Conservation (phyloP, 208 protist genomes). For the Trichomonas gallinae region DNA sequence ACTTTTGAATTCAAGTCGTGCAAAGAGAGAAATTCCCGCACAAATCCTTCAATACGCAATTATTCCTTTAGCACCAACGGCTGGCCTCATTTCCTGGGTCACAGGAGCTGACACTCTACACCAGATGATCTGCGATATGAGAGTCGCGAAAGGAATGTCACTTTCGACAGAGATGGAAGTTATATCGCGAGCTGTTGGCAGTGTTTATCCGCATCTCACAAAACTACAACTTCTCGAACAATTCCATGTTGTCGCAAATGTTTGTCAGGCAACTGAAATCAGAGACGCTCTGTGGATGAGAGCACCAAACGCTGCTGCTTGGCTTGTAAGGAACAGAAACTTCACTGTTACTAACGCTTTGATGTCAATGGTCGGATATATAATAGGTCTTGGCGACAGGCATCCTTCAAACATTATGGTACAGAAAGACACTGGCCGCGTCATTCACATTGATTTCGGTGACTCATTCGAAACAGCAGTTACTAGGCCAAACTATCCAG, state of each 20-base stretch:
- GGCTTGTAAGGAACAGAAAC: not conserved
- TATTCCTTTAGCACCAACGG: not conserved
- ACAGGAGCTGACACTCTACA: constrained; percentile 2
- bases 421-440: not conserved
- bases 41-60: not conserved
- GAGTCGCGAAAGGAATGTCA: not conserved
- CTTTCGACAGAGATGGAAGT: not conserved
- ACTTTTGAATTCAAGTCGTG: not conserved
- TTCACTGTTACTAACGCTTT: not conserved
- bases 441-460: constrained; percentile 17
- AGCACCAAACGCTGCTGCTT: not conserved
- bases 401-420: constrained; percentile 23
- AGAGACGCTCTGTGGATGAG: not conserved
- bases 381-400: not conserved
- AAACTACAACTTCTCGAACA: not conserved
- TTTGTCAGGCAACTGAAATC: not conserved
- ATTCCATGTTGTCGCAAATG: not conserved
- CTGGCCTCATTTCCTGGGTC: not conserved
- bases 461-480: constrained; percentile 36
- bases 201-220: not conserved
- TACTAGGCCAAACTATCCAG: not conserved
- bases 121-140: not conserved
- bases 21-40: not conserved
- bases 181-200: not conserved
- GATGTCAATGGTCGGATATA: constrained; percentile 9